Conservation (phyloP, 225 moss, liverwort and hornwort genomes). For the Asterella californica region DNA sequence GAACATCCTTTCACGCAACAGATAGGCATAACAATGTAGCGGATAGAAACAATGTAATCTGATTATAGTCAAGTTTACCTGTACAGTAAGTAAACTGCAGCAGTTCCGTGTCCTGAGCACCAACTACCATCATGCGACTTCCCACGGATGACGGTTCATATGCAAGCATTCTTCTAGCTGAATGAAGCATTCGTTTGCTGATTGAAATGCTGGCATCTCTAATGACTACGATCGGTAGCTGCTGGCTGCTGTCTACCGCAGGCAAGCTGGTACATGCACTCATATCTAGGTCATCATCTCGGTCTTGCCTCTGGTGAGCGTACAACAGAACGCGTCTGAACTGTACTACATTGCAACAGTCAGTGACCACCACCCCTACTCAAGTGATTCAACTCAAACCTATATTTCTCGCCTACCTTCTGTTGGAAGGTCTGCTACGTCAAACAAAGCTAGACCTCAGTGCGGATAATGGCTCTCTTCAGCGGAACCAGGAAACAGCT, state of each 20-base stretch:
- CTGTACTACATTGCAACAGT: no score
- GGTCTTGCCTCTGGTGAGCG: neutral
- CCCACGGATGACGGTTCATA: neutral
- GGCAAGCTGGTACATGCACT: neutral
- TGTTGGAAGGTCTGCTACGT: no score
- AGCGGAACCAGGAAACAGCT: no score
- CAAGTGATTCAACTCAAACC: no score
- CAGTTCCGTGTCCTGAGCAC: no score
- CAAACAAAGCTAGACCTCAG: no score
- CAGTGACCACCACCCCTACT: no score
- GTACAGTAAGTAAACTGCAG: constrained; percentile 1
- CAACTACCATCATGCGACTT: neutral
- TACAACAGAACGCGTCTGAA: no score
- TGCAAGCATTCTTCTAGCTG: no score
- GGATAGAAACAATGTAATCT: neutral
- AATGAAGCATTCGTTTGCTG: neutral
- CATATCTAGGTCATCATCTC: neutral
- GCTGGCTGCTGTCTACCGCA: neutral
- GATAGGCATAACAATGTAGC: constrained; percentile 1
- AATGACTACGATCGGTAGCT: neutral
- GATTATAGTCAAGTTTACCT: neutral
- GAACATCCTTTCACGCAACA: constrained; percentile 6
- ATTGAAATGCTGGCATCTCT: neutral
- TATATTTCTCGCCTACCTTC: no score
- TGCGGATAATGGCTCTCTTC: no score